Evolutionary conservation across 2,329 filamentous ascomycete species (phyloP).

Genomic region (Penicillium brasilianum): DNA sequence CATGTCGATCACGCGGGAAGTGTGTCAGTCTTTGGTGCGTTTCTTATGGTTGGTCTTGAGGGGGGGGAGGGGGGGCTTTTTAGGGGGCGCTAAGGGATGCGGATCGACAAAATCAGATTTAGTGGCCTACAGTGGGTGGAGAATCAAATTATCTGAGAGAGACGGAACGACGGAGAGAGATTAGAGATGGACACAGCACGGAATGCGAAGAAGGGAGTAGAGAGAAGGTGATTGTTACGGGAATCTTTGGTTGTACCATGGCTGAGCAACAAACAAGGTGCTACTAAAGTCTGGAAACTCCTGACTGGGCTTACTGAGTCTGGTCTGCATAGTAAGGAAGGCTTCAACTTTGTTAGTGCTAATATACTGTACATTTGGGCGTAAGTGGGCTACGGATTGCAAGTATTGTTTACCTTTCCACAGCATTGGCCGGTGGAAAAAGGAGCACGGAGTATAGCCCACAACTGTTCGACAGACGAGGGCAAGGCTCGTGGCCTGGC

Average conservation of each 20-base stretch:
- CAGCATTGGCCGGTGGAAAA: neutral
- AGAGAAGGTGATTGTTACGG: neutral
- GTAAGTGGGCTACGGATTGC: too few relatives aligned
- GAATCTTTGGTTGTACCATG: neutral
- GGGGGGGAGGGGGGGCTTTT: neutral
- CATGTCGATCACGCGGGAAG: slow-evolving; percentile 36
- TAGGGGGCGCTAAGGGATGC: slow-evolving; percentile 1
- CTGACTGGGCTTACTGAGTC: too few relatives aligned
- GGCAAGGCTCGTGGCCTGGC: slow-evolving; percentile 3
- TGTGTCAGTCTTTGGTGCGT: neutral
- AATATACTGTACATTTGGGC: too few relatives aligned
- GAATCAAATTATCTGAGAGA: slow-evolving; percentile 1
- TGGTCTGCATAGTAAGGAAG: too few relatives aligned
- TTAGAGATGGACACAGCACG: neutral
- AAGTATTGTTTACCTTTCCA: neutral
- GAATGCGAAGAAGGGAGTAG: too few relatives aligned
- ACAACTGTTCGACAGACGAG: neutral
- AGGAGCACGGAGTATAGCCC: neutral
- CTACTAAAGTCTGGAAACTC: too few relatives aligned
- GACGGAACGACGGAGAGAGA: neutral
- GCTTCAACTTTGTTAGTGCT: too few relatives aligned
- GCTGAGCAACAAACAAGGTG: neutral
- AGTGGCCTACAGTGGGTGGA: neutral
- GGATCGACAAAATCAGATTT: slow-evolving; percentile 10
- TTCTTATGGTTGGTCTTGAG: neutral